Percentiles rank a stretch among this genome's conserved stretches.
These are phyloP conservation scores for Chenopodium berlandieri DNA, from an alignment of 148 eudicot genomes.

Conservation along the genomic window DNA sequence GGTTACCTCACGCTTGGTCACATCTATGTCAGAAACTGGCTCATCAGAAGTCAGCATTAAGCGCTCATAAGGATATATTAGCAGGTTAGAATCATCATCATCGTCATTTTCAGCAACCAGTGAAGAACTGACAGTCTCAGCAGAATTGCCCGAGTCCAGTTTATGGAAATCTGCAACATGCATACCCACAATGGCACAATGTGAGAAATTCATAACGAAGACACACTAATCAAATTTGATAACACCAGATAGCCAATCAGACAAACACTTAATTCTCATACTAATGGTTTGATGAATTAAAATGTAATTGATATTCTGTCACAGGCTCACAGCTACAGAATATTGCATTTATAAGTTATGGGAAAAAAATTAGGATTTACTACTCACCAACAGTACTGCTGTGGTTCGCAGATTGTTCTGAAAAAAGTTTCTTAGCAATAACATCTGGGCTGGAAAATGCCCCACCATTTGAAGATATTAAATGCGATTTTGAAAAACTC, in stretches of 20 bases:
- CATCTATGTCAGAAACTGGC: constrained; percentile 40
- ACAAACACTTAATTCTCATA: constrained; percentile 3
- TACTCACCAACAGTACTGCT: constrained; percentile 25
- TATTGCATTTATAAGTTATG: neutral
- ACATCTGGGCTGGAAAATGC: constrained; percentile 39
- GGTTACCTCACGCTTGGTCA: constrained; percentile 50
- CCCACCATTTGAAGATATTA: constrained; percentile 15
- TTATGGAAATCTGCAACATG: constrained; percentile 10
- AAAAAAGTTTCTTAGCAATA: constrained; percentile 27
- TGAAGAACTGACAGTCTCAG: constrained; percentile 9
- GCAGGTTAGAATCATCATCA: constrained; percentile 17
- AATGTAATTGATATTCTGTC: neutral
- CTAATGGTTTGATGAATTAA: neutral
- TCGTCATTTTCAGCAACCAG: constrained; percentile 14
- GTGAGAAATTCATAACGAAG: constrained; percentile 1
- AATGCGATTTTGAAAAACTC: constrained; percentile 14
- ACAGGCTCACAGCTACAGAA: neutral
- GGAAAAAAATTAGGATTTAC: neutral
- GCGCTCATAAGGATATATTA: constrained; percentile 42
- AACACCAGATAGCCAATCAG: neutral
- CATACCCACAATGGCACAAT: neutral
- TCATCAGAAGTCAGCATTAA: constrained; percentile 35
- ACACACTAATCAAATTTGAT: neutral
- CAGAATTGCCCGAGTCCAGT: constrained; percentile 7
- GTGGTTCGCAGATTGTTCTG: constrained; percentile 28